Percentiles rank a stretch among this genome's conserved stretches.
phyloP scores from a whole-genome alignment of 176 grass and related monocot genomes.

The Musa acuminata region DNA sequence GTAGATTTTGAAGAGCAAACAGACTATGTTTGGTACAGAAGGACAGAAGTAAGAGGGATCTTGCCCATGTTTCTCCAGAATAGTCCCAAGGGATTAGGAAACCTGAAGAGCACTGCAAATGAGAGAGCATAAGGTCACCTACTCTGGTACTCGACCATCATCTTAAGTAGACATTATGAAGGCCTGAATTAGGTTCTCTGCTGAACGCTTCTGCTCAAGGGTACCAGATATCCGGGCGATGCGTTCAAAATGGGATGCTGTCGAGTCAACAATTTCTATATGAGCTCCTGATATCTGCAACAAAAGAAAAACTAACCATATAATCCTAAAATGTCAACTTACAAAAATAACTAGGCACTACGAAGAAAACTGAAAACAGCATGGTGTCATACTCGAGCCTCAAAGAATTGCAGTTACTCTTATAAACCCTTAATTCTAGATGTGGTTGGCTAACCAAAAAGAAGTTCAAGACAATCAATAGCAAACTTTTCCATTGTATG shows the following conservation, averaged over 20 bases:
- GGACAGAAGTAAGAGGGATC: too few species aligned
- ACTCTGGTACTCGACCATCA: constrained; percentile 1
- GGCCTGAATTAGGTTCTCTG: constrained; percentile 91
- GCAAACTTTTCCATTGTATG: background rate
- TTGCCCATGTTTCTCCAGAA: background rate
- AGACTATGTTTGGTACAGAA: background rate
- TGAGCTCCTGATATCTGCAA: constrained; percentile 94
- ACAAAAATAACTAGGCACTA: background rate
- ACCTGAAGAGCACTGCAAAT: constrained; percentile 11
- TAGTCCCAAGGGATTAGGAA: constrained; percentile 27
- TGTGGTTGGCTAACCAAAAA: background rate
- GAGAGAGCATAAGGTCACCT: constrained; percentile 21
- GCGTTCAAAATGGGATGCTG: constrained; percentile 67
- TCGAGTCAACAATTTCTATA: constrained; percentile 80
- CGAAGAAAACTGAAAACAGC: background rate
- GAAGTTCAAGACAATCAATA: background rate
- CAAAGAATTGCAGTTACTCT: too few species aligned
- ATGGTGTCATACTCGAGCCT: background rate
- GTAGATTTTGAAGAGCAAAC: background rate
- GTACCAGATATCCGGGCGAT: constrained; percentile 80
- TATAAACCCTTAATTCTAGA: background rate
- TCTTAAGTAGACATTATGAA: constrained; percentile 83
- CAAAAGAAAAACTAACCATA: background rate
- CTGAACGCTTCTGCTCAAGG: constrained; percentile 62
- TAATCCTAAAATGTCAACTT: constrained; percentile 11